Base-by-base conservation (phyloP, 1,284 basidiomycete genomes). In the Rhodotorula sp. region DNA sequence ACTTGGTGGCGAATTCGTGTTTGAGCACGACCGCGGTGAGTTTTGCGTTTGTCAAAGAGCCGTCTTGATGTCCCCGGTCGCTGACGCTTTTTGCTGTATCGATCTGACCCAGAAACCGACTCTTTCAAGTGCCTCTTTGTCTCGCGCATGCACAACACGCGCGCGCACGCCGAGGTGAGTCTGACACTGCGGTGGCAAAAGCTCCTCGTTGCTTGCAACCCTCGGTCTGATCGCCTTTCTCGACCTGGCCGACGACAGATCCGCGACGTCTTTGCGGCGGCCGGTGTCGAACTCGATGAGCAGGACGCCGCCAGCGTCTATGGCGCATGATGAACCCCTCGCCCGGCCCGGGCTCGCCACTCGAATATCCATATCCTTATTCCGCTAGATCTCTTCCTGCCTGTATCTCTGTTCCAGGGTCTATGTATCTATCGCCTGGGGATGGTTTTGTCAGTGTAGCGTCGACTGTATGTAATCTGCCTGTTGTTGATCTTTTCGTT, bases 1-100 rank as follows among this genome's bases (percentile, higher is more conserved):
- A 29, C 66, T 76, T 10, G 75, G 75, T n/a, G 75, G 75, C 64
- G 75, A 76, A 65, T 76, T 76, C 46, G 75, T 76, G 31, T 75
- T 75, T 47, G 65, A 64, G 23, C 34, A 59, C n/a, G 23, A 60
- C 34, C 31, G 46, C 20, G 39, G 43, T 46, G 20, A 23, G 61
- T 10, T n/a, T 29, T 20, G 15, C 39, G 34, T 34, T 23, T 12
- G 46, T 23, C 26, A 10, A 12, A 18, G 57, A 34, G 23, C 18
- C 49, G 21, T n/a, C n/a, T n/a, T n/a, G n/a, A n/a, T n/a, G n/a
- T n/a, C n/a, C 20, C 16, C 58, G 21, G 59, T 10, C 31, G 26
- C 18, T 34, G 21, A 51, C 6, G 52, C 31, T 18, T n/a, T n/a
- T n/a, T n/a, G n/a, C n/a, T n/a, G n/a, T n/a, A n/a, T n/a, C n/a